Conservation (phyloP, 805 yeast species). For the Pichia cabralensis region DNA sequence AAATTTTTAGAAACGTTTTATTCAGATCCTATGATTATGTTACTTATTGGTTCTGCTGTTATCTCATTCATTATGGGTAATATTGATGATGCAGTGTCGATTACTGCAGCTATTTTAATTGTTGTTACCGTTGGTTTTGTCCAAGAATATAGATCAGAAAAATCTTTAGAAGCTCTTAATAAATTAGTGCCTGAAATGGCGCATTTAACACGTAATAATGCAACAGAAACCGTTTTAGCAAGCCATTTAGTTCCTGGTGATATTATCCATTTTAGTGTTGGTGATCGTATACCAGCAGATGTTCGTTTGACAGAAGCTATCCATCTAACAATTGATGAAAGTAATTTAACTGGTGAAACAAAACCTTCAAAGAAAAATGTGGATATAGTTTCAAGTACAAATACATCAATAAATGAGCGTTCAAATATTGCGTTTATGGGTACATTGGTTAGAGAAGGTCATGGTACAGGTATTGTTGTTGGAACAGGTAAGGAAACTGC, state of each 20-base stretch:
- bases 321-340: constrained; percentile 81
- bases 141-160: constrained; percentile 93
- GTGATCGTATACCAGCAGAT: constrained; percentile 97
- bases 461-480: constrained; percentile 85
- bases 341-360: constrained; percentile 92
- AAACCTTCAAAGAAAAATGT: constrained; percentile 67
- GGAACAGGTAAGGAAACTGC: constrained; percentile 88
- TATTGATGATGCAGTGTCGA: constrained; percentile 89
- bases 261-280: constrained; percentile 77
- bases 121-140: constrained; percentile 97
- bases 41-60: constrained; percentile 83
- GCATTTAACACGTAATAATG: constrained; percentile 75
- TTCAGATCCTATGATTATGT: constrained; percentile 82
- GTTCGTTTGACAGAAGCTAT: constrained; percentile 69
- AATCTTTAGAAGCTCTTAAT: constrained; percentile 86
- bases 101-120: constrained; percentile 81
- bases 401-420: constrained; percentile 43
- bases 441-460: constrained; percentile 92
- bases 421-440: constrained; percentile 90
- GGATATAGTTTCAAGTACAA: constrained; percentile 29
- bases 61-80: constrained; percentile 91
- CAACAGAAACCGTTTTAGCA: constrained; percentile 75
- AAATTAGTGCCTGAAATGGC: constrained; percentile 96
- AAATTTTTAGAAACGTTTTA: constrained; percentile 75
- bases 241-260: constrained; percentile 92